Percentiles rank a stretch among this genome's conserved stretches.
These are phyloP conservation scores for Fusarium gaditjirri DNA, from an alignment of 2,329 filamentous ascomycete species.

Conservation along the genomic window DNA sequence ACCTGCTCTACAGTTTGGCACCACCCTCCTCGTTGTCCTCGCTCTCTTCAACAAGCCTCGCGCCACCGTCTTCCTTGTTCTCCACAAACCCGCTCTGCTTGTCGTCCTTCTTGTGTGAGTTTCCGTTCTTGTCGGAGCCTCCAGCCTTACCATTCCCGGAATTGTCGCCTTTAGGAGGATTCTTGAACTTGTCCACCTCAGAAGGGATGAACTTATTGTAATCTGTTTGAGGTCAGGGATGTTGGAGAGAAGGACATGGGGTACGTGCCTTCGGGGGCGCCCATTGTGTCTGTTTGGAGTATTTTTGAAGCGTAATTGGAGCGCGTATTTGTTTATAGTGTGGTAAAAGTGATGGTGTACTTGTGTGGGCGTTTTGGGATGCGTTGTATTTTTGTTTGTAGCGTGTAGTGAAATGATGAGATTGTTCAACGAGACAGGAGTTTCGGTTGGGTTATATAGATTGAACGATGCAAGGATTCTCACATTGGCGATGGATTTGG, in stretches of 20 bases:
- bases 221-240: neutral
- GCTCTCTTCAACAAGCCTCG: neutral
- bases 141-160: neutral
- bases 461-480: neutral
- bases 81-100: neutral
- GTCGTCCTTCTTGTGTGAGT: neutral
- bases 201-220: neutral
- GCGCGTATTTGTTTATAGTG: neutral
- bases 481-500: neutral
- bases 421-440: neutral
- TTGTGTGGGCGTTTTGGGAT: neutral
- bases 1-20: neutral
- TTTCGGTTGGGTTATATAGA: neutral
- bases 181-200: neutral
- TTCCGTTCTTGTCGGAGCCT: neutral
- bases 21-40: slow-evolving; percentile 1
- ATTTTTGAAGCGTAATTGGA: neutral
- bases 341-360: neutral
- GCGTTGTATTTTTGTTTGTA: neutral
- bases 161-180: neutral
- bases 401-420: neutral
- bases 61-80: neutral
- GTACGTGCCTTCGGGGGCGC: neutral
- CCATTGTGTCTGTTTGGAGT: neutral
- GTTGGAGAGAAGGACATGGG: rapidly evolving